Conservation (phyloP, 2,329 filamentous ascomycete genomes). For the Ophiostoma novo-ulmi region DNA sequence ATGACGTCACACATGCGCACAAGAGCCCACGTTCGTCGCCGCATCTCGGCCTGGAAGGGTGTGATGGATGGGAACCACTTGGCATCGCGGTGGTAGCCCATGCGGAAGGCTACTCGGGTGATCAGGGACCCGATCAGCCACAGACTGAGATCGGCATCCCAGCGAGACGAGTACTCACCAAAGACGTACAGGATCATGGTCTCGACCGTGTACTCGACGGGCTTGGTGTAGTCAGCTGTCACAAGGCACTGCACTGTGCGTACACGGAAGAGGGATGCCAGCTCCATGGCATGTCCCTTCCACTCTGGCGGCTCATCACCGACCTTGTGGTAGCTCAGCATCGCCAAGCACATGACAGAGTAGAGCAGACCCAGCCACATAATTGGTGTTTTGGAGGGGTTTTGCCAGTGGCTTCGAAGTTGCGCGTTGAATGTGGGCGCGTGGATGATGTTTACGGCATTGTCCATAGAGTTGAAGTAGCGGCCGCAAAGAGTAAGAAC, state of each 20-base stretch:
- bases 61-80: conserved; percentile 67
- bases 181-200: conserved; percentile 71
- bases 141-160: conserved; percentile 67
- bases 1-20: conserved; percentile 69
- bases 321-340: conserved; percentile 73
- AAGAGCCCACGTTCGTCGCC: conserved; percentile 62
- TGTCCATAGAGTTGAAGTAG: conserved; percentile 81
- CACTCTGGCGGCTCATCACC: conserved; percentile 76
- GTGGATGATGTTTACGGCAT: conserved; percentile 69
- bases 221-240: conserved; percentile 70
- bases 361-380: conserved; percentile 77
- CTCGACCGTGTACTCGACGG: conserved; percentile 70
- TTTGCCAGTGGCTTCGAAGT: conserved; percentile 61
- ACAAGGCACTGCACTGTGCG: conserved; percentile 74
- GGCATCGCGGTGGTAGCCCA: conserved; percentile 74
- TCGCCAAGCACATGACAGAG: conserved; percentile 68
- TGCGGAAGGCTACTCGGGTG: conserved; percentile 57
- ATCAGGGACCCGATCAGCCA: conserved; percentile 54
- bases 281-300: conserved; percentile 58
- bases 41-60: conserved; percentile 73
- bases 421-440: conserved; percentile 79
- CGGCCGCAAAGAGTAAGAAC: conserved; percentile 81
- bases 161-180: conserved; percentile 66
- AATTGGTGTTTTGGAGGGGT: conserved; percentile 64
- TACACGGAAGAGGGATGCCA: conserved; percentile 60